phyloP scores from a whole-genome alignment of 805 yeast species.

The Candida multigemmis region DNA sequence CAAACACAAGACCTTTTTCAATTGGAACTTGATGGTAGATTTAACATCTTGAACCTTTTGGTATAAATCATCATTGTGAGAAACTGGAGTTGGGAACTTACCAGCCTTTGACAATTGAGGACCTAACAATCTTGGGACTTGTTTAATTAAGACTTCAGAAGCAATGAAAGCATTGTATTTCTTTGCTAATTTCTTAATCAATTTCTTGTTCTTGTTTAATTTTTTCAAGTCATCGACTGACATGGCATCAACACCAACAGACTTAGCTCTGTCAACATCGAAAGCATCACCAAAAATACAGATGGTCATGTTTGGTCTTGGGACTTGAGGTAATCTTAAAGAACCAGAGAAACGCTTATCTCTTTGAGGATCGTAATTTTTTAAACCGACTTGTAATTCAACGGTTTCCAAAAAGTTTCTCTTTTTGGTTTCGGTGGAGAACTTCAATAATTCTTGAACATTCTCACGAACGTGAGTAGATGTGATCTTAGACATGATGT shows the following conservation, averaged over 20 bases:
- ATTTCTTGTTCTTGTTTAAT: constrained; percentile 99
- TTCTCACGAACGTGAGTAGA: constrained; percentile 92
- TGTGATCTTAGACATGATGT: constrained; percentile 77
- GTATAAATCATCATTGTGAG: constrained; percentile 98
- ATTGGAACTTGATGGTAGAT: constrained; percentile 99
- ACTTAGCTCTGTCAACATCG: constrained; percentile 99
- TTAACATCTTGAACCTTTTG: constrained; percentile 93
- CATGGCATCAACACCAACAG: constrained; percentile 99
- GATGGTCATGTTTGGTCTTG: constrained; percentile 99
- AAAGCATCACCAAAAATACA: constrained; percentile 99
- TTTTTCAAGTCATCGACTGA: constrained; percentile 99
- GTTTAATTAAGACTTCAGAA: constrained; percentile 98
- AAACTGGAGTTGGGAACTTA: constrained; percentile 99
- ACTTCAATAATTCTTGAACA: constrained; percentile 85
- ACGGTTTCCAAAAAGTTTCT: constrained; percentile 99
- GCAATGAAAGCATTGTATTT: constrained; percentile 99
- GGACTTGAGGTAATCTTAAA: constrained; percentile 95
- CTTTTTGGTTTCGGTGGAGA: constrained; percentile 94
- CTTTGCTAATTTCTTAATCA: constrained; percentile 99
- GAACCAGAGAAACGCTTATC: constrained; percentile 99
- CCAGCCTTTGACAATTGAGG: constrained; percentile 99
- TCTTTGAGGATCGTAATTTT: constrained; percentile 99
- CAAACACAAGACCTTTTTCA: constrained; percentile 98
- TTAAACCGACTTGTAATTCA: constrained; percentile 98
- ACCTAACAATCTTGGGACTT: constrained; percentile 99